These are phyloP conservation scores for Camellia granthamiana DNA, from an alignment of 148 eudicot genomes.

Conservation along the genomic window DNA sequence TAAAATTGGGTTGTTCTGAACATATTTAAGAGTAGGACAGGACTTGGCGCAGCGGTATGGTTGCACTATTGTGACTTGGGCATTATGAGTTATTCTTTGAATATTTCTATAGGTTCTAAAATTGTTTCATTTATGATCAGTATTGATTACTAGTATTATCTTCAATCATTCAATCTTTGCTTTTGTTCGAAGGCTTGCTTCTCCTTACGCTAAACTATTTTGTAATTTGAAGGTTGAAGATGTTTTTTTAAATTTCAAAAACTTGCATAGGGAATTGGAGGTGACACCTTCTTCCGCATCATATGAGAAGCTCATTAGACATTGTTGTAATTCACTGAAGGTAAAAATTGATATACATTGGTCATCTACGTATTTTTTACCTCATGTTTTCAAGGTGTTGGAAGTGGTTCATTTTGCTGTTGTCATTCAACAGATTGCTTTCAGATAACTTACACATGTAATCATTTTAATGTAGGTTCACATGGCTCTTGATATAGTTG, in stretches of 20 bases:
- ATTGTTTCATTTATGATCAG: neutral
- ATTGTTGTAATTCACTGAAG: conserved; percentile 58
- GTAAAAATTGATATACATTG: conserved; percentile 31
- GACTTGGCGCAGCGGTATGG: no score
- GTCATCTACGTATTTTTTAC: no score
- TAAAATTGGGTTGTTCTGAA: no score
- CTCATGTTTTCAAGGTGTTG: no score
- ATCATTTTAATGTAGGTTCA: conserved; percentile 47
- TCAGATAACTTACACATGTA: neutral
- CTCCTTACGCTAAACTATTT: conserved; percentile 18
- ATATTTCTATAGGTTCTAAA: neutral
- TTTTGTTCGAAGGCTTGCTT: conserved; percentile 9
- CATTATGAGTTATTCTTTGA: neutral
- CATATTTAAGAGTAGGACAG: no score
- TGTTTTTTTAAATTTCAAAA: conserved; percentile 41
- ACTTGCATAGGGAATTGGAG: conserved; percentile 63
- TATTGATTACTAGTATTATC: neutral
- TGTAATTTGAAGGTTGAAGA: conserved; percentile 62
- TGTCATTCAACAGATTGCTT: no score
- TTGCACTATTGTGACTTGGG: no score
- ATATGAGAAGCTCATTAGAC: conserved; percentile 64
- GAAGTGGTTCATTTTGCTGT: no score
- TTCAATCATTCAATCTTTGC: neutral
- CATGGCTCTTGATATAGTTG: conserved; percentile 68
- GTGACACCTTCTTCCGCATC: conserved; percentile 53